These are phyloP conservation scores for Nymphaea thermarum DNA, from an alignment of 164 flowering plant genomes.

Conservation along the genomic window DNA sequence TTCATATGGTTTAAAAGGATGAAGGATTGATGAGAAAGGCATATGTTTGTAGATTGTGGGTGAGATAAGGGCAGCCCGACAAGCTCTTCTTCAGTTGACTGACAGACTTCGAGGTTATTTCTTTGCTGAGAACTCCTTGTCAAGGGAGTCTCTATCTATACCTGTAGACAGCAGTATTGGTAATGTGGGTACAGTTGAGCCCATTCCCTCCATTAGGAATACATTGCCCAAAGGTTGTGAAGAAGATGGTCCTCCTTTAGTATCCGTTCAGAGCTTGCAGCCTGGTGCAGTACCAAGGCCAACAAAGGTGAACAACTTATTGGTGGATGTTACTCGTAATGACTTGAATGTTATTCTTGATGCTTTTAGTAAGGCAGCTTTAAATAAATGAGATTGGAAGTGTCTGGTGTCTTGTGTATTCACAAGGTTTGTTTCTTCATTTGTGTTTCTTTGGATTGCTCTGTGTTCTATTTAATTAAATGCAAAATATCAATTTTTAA, in stretches of 20 bases:
- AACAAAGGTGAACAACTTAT: conserved; percentile 30
- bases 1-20: background rate
- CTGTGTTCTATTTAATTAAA: too few species aligned
- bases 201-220: conserved; percentile 30
- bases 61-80: conserved; percentile 83
- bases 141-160: conserved; percentile 29
- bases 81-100: conserved; percentile 87
- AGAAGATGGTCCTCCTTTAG: conserved; percentile 22
- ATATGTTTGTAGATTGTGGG: conserved; percentile 59
- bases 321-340: background rate
- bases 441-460: too few species aligned
- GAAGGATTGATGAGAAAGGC: conserved; percentile 2
- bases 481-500: too few species aligned
- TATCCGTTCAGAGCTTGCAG: conserved; percentile 30
- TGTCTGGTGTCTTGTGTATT: background rate
- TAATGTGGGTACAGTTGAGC: conserved; percentile 20
- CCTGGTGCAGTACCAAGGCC: conserved; percentile 18
- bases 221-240: conserved; percentile 21
- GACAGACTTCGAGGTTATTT: conserved; percentile 50
- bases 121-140: conserved; percentile 42
- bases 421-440: too few species aligned
- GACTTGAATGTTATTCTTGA: background rate
- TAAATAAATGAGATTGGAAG: background rate
- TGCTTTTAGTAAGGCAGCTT: background rate
- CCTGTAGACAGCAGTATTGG: conserved; percentile 22